Conservation (phyloP, 2,329 filamentous ascomycete species). For the Sporothrix inflata region DNA sequence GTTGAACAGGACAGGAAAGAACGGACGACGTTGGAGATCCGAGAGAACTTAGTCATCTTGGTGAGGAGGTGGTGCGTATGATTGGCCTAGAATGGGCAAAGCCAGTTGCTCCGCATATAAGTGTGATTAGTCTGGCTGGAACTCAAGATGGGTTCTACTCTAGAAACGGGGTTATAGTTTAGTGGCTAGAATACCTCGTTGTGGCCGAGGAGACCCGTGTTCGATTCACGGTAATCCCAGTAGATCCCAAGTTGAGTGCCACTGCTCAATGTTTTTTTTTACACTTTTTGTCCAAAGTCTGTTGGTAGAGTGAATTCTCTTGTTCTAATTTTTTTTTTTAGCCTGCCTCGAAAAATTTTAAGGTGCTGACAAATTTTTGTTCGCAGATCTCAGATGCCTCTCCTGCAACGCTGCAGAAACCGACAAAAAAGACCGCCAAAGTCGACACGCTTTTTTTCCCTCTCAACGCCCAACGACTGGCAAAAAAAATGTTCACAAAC, state of each 20-base stretch:
- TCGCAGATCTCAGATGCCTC: background rate
- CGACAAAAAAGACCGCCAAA: background rate
- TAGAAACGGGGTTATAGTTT: constrained; percentile 34
- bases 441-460: too few species aligned
- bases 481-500: background rate
- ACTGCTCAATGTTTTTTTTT: constrained; percentile 21
- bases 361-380: background rate
- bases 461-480: too few species aligned
- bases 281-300: background rate
- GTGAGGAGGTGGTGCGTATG: background rate
- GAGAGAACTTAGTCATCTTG: constrained; percentile 2
- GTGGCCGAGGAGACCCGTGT: constrained; percentile 36
- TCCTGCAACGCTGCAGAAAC: too few species aligned
- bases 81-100: background rate
- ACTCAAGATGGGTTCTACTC: constrained; percentile 21
- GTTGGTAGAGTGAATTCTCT: background rate
- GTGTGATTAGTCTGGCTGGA: background rate
- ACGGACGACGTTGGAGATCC: background rate
- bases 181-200: constrained; percentile 35
- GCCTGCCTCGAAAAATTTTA: background rate
- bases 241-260: constrained; percentile 24
- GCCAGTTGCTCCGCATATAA: background rate
- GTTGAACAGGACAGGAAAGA: background rate
- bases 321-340: background rate
- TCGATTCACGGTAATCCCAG: constrained; percentile 36